Percentiles rank a stretch among this genome's conserved stretches.
Conservation (phyloP, 2,329 filamentous ascomycete species). For the Monascus ruber region DNA sequence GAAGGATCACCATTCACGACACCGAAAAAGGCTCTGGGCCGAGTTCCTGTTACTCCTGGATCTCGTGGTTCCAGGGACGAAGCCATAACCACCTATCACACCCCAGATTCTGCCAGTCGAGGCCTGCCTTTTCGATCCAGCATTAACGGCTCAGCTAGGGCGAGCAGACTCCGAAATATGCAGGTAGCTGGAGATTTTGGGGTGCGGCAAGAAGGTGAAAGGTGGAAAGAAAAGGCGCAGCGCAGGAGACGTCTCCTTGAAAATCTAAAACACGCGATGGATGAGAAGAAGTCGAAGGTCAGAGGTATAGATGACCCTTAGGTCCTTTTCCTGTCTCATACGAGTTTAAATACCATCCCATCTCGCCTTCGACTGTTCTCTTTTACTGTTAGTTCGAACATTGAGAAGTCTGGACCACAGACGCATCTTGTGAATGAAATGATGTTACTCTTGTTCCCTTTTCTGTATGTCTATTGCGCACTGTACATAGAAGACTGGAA, state of each 20-base stretch:
- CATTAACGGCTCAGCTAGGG: slow-evolving; percentile 22
- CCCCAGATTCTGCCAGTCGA: slow-evolving; percentile 27
- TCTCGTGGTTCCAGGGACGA: slow-evolving; percentile 25
- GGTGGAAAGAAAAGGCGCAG: slow-evolving; percentile 25
- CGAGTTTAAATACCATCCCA: neutral
- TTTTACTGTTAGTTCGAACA: too few relatives aligned
- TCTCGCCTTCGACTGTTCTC: too few relatives aligned
- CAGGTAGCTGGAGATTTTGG: slow-evolving; percentile 15
- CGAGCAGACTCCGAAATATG: slow-evolving; percentile 21
- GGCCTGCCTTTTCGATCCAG: slow-evolving; percentile 23
- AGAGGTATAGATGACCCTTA: slow-evolving; percentile 22
- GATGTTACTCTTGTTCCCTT: too few relatives aligned
- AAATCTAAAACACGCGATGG: slow-evolving; percentile 25
- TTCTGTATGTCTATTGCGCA: too few relatives aligned
- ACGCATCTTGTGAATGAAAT: too few relatives aligned
- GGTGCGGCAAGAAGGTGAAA: slow-evolving; percentile 18
- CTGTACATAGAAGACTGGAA: too few relatives aligned
- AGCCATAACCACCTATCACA: slow-evolving; percentile 26
- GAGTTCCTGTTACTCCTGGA: slow-evolving; percentile 26
- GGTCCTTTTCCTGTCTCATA: slow-evolving; percentile 2
- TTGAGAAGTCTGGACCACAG: too few relatives aligned
- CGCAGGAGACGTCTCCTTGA: slow-evolving; percentile 25
- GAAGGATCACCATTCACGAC: slow-evolving; percentile 30
- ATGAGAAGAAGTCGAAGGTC: slow-evolving; percentile 22
- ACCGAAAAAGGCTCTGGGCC: slow-evolving; percentile 20